Percentiles rank a stretch among this genome's conserved stretches.
Conservation (phyloP, 1,284 basidiomycete genomes). For the Calocybe gambosa region DNA sequence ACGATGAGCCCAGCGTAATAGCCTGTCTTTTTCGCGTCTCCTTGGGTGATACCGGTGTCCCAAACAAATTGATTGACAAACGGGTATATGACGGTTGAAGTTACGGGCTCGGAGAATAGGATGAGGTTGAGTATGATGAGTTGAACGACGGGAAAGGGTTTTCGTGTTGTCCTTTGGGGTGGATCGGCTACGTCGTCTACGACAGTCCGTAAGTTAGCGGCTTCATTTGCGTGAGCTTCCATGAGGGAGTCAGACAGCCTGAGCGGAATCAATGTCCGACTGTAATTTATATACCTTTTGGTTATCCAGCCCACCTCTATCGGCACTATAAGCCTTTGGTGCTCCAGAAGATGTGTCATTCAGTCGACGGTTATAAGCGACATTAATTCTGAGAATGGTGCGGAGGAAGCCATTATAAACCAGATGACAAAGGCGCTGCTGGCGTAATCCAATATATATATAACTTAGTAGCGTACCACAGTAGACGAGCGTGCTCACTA, state of each 20-base stretch:
- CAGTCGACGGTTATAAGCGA: too few species aligned
- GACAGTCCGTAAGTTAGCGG: neutral
- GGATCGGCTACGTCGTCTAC: neutral
- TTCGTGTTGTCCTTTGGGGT: neutral
- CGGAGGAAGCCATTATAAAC: too few species aligned
- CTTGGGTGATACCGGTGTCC: conserved; percentile 39
- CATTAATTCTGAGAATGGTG: too few species aligned
- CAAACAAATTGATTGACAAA: conserved; percentile 45
- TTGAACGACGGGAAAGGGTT: conserved; percentile 37
- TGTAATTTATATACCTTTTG: too few species aligned
- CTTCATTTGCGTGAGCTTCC: conserved; percentile 9
- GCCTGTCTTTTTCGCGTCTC: conserved; percentile 39
- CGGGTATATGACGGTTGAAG: conserved; percentile 46
- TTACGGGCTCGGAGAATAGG: conserved; percentile 44
- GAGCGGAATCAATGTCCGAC: too few species aligned
- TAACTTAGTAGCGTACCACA: too few species aligned
- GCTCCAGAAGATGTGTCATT: too few species aligned
- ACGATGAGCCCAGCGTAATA: conserved; percentile 47
- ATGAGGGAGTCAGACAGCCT: conserved; percentile 1
- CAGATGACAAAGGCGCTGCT: too few species aligned
- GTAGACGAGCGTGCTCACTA: too few species aligned
- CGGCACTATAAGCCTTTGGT: too few species aligned
- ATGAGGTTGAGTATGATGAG: conserved; percentile 34
- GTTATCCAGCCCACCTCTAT: too few species aligned
- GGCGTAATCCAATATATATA: too few species aligned